These are phyloP conservation scores for Dryas integrifolia DNA, from an alignment of 331 rosid species.

Conservation along the genomic window DNA sequence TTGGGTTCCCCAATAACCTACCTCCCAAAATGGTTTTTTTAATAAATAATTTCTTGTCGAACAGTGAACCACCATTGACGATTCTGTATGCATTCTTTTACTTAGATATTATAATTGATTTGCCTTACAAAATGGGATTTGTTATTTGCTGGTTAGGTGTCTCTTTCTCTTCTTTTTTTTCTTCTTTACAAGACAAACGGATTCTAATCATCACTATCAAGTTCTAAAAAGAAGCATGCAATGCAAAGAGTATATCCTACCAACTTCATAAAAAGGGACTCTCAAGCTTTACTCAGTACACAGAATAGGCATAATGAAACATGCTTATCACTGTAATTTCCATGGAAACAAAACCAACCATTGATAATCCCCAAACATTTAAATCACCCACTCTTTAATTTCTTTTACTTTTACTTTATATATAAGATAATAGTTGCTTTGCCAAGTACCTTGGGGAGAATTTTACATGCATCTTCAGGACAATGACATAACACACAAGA, in stretches of 20 bases:
- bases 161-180: not conserved
- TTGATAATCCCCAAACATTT: too few relatives aligned
- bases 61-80: not conserved
- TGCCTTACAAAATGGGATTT: not conserved
- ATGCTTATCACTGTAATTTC: too few relatives aligned
- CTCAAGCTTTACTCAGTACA: not conserved
- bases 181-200: not conserved
- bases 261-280: not conserved
- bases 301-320: too few relatives aligned
- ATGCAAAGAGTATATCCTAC: not conserved
- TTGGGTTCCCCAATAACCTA: constrained; percentile 9
- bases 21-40: not conserved
- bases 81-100: not conserved
- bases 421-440: not conserved
- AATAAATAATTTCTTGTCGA: not conserved
- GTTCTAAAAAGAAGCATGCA: too few relatives aligned
- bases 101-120: not conserved
- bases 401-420: too few relatives aligned
- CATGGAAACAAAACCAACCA: too few relatives aligned
- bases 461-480: not conserved
- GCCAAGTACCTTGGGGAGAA: not conserved
- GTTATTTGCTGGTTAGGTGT: not conserved
- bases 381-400: too few relatives aligned
- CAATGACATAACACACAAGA: not conserved
- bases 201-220: not conserved